Evolutionary conservation across 2,329 filamentous ascomycete species (phyloP).

Genomic region (Exserohilum turcica): DNA sequence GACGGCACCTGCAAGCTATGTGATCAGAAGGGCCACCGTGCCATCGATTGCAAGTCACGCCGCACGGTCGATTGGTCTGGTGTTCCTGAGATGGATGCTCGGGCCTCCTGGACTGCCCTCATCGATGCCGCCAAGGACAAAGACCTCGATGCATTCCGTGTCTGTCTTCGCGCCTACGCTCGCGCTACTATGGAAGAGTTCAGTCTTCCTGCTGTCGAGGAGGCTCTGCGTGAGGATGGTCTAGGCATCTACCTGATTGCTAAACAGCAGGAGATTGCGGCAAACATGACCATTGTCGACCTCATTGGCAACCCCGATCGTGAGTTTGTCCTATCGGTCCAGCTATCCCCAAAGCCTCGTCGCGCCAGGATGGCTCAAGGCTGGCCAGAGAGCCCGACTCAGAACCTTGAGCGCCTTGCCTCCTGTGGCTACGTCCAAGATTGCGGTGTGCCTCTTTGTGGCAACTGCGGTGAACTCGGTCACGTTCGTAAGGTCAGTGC

Average conservation of each 20-base stretch:
- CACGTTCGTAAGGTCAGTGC: conserved; percentile 57
- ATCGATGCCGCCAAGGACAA: conserved; percentile 55
- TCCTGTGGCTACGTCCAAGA: conserved; percentile 69
- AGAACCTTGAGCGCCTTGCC: conserved; percentile 67
- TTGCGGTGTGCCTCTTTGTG: conserved; percentile 64
- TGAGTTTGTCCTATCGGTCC: conserved; percentile 67
- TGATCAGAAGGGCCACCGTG: conserved; percentile 55
- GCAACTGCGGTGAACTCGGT: conserved; percentile 68
- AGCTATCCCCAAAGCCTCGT: conserved; percentile 64
- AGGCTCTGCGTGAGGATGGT: conserved; percentile 55
- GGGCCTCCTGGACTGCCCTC: conserved; percentile 58
- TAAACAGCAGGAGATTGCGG: conserved; percentile 51
- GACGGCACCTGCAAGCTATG: conserved; percentile 65
- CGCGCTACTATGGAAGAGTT: conserved; percentile 47
- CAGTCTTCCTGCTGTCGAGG: conserved; percentile 57
- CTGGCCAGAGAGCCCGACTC: conserved; percentile 64
- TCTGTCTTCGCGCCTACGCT: conserved; percentile 55
- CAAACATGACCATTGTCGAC: conserved; percentile 57
- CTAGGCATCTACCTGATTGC: conserved; percentile 60
- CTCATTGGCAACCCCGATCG: conserved; percentile 63
- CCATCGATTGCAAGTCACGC: conserved; percentile 54
- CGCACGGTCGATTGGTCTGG: conserved; percentile 43
- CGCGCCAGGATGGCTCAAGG: conserved; percentile 56
- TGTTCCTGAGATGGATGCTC: conserved; percentile 54
- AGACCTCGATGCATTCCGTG: conserved; percentile 58